Conservation (phyloP, 345 rosid genomes). For the Acer yangbiense region DNA sequence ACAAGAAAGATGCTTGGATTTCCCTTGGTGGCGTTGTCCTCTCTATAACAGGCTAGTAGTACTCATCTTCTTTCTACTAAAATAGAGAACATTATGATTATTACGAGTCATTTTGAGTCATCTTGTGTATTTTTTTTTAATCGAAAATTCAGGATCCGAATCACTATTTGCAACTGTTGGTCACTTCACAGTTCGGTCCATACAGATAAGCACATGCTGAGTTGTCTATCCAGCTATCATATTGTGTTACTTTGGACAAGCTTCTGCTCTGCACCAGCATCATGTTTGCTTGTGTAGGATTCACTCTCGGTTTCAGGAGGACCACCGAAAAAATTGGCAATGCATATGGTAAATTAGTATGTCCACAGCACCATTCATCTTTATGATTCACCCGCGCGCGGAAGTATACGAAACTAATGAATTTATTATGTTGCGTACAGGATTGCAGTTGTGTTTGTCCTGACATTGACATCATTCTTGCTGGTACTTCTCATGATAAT, state of each 20-base stretch:
- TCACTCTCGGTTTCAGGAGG: too few relatives aligned
- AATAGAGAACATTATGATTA: background rate
- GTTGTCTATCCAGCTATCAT: background rate
- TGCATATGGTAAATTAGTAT: too few relatives aligned
- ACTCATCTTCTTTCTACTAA: background rate
- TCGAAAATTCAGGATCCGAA: background rate
- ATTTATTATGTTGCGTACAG: slow-evolving; percentile 8
- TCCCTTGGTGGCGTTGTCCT: slow-evolving; percentile 40
- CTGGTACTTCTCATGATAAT: slow-evolving; percentile 27
- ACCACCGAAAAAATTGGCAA: too few relatives aligned
- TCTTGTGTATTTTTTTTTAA: background rate
- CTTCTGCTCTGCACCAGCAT: background rate
- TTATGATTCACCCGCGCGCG: slow-evolving; percentile 7
- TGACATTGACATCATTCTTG: slow-evolving; percentile 33
- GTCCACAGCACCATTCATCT: too few relatives aligned
- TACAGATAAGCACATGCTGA: background rate
- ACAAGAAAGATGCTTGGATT: slow-evolving; percentile 35
- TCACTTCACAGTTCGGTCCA: background rate
- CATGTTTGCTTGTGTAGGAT: too few relatives aligned
- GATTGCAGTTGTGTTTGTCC: slow-evolving; percentile 38
- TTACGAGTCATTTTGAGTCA: background rate
- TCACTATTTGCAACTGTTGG: background rate
- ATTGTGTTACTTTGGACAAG: background rate
- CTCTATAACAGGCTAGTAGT: slow-evolving; percentile 27
- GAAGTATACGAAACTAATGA: slow-evolving; percentile 15